phyloP scores from a whole-genome alignment of 345 rosid species.

The Cardamine resedifolia region DNA sequence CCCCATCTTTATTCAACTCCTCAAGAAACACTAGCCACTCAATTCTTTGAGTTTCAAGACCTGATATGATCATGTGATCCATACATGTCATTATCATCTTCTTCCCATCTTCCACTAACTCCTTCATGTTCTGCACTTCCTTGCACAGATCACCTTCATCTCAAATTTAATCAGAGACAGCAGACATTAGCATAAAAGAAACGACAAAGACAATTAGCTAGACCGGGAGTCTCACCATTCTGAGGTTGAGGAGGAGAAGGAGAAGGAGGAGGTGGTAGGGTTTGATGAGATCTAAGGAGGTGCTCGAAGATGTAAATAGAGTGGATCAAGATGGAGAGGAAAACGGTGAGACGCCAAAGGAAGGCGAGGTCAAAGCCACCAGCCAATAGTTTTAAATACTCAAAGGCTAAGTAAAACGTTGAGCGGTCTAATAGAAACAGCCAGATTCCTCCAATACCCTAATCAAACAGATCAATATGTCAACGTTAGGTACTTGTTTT shows the following conservation, averaged over 20 bases:
- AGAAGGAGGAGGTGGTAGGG: neutral
- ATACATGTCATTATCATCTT: conserved; percentile 5
- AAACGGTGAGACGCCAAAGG: conserved; percentile 25
- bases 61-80: conserved; percentile 15
- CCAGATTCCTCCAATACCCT: conserved; percentile 31
- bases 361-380: conserved; percentile 21
- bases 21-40: conserved; percentile 16
- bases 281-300: conserved; percentile 16
- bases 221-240: conserved; percentile 16
- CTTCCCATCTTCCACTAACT: conserved; percentile 3
- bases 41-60: conserved; percentile 16
- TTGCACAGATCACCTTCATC: conserved; percentile 10
- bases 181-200: neutral
- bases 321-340: conserved; percentile 17
- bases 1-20: conserved; percentile 13
- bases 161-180: neutral
- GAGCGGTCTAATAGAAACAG: conserved; percentile 20
- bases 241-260: conserved; percentile 12
- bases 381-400: conserved; percentile 8
- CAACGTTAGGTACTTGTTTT: neutral
- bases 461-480: neutral
- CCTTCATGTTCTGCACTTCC: conserved; percentile 4
- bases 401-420: conserved; percentile 20
- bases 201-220: neutral
- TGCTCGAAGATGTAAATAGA: conserved; percentile 2